These are phyloP conservation scores for Cryptococcus hybrid DNA, from an alignment of 1,284 basidiomycete genomes.

Conservation along the genomic window DNA sequence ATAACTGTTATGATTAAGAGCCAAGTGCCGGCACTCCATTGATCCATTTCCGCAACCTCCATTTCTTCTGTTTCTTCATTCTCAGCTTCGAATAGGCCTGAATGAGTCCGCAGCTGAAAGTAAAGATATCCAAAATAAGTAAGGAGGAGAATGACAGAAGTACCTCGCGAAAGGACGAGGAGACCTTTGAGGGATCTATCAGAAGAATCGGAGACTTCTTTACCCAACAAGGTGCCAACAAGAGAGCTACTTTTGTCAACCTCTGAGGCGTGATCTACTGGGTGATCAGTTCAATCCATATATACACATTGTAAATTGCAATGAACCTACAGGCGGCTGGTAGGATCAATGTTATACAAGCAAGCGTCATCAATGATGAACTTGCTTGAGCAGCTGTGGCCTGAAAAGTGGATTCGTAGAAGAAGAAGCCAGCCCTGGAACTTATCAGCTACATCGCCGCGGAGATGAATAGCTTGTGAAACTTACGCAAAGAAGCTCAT, in stretches of 20 bases:
- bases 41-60: conserved; percentile 66
- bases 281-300: conserved; percentile 12
- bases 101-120: conserved; percentile 58
- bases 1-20: conserved; percentile 64
- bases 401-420: conserved; percentile 69
- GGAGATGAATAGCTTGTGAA: conserved; percentile 2
- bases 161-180: conserved; percentile 77
- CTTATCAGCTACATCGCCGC: not conserved
- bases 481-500: conserved; percentile 77
- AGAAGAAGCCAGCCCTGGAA: conserved; percentile 58
- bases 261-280: conserved; percentile 22
- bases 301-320: not conserved
- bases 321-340: conserved; percentile 73
- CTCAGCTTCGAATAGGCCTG: conserved; percentile 55
- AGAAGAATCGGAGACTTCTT: conserved; percentile 30
- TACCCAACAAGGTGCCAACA: conserved; percentile 17
- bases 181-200: conserved; percentile 57
- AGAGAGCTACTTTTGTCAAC: not conserved
- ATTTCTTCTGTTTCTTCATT: conserved; percentile 54
- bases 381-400: conserved; percentile 81
- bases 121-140: conserved; percentile 78
- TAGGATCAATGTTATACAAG: conserved; percentile 85
- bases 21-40: conserved; percentile 61
- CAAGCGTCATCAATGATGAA: conserved; percentile 74
- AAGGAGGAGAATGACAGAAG: conserved; percentile 72